A percentile compares a stretch with the other conserved stretches of the same genome.
Conservation (phyloP, 2,329 filamentous ascomycete genomes). For the Lachnellula subtilissima region DNA sequence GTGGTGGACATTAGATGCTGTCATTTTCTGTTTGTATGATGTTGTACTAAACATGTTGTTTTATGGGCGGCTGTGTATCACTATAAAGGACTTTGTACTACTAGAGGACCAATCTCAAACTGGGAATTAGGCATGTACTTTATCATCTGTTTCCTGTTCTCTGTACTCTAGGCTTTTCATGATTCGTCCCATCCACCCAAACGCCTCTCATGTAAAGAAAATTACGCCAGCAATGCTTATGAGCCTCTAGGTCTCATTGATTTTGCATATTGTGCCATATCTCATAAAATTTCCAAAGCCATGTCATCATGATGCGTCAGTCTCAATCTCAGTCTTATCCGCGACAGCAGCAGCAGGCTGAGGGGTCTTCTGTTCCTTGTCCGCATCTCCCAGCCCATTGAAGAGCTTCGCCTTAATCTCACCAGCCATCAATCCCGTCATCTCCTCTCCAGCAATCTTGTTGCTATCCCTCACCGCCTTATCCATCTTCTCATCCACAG, state of each 20-base stretch:
- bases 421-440: slow-evolving; percentile 35
- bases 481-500: slow-evolving; percentile 44
- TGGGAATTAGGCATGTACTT: background rate
- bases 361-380: background rate
- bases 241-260: background rate
- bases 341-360: slow-evolving; percentile 1
- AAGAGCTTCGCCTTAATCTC: slow-evolving; percentile 49
- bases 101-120: background rate
- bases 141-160: background rate
- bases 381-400: slow-evolving; percentile 28
- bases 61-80: background rate
- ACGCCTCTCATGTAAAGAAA: slow-evolving; percentile 15
- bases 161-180: slow-evolving; percentile 9
- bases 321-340: background rate
- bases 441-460: slow-evolving; percentile 52
- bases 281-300: background rate
- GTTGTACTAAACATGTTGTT: background rate
- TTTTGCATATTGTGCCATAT: slow-evolving; percentile 1
- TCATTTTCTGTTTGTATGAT: background rate
- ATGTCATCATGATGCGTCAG: slow-evolving; percentile 1
- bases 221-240: slow-evolving; percentile 18
- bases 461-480: slow-evolving; percentile 52
- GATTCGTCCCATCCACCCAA: slow-evolving; percentile 12
- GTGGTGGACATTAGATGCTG: background rate
- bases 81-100: background rate